phyloP scores from a whole-genome alignment of 805 yeast genomes.

The Nadsonia fulvescens region DNA sequence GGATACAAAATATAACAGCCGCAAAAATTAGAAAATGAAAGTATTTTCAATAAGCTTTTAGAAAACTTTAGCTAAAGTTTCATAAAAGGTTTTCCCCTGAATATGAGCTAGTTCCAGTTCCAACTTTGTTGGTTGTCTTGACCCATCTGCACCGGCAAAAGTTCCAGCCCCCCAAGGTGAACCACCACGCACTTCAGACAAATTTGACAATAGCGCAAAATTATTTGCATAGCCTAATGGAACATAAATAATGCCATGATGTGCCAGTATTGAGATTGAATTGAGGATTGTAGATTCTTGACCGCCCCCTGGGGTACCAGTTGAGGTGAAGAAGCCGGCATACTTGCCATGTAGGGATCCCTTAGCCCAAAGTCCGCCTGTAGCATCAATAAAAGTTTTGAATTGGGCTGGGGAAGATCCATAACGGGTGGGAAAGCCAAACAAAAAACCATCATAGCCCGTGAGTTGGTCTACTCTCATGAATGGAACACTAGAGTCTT shows the following conservation, averaged over 20 bases:
- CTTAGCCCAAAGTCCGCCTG: conserved; percentile 64
- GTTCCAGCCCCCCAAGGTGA: conserved; percentile 82
- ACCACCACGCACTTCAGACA: conserved; percentile 59
- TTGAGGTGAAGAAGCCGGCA: conserved; percentile 54
- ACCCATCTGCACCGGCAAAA: conserved; percentile 60
- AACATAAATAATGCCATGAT: conserved; percentile 65
- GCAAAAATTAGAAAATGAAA: too few relatives aligned
- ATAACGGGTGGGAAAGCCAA: conserved; percentile 76
- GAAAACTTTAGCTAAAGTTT: conserved; percentile 18
- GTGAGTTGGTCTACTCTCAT: conserved; percentile 41
- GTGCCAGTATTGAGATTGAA: conserved; percentile 45
- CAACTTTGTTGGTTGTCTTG: conserved; percentile 43
- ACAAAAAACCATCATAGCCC: conserved; percentile 61
- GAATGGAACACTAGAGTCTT: conserved; percentile 40
- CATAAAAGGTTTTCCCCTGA: conserved; percentile 52
- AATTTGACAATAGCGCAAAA: conserved; percentile 31
- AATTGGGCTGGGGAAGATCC: conserved; percentile 71
- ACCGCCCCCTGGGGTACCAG: conserved; percentile 70
- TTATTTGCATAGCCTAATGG: conserved; percentile 63
- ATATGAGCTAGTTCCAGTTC: conserved; percentile 45
- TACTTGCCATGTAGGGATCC: conserved; percentile 61
- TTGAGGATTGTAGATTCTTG: conserved; percentile 55
- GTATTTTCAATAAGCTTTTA: too few relatives aligned
- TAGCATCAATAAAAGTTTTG: conserved; percentile 57
- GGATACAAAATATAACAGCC: too few relatives aligned